Conservation (phyloP, 2,329 filamentous ascomycete genomes). For the Drechslerella stenobrocha region DNA sequence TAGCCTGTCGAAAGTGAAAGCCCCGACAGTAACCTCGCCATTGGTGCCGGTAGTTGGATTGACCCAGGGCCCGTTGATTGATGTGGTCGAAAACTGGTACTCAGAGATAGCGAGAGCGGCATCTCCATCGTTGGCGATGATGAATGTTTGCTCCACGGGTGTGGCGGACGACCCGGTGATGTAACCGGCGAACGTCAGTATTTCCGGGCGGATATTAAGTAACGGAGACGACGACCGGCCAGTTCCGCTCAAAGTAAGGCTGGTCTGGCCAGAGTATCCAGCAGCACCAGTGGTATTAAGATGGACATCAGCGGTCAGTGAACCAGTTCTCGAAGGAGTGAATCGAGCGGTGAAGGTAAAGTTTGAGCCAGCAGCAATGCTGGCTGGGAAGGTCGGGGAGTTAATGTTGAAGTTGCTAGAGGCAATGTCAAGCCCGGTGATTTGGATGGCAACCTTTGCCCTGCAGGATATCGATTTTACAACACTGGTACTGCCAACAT, state of each 20-base stretch:
- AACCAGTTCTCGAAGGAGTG: constrained; percentile 59
- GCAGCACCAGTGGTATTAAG: constrained; percentile 59
- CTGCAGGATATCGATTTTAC: constrained; percentile 58
- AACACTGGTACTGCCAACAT: constrained; percentile 56
- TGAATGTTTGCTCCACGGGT: constrained; percentile 57
- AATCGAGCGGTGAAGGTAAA: constrained; percentile 60
- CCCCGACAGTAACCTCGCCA: constrained; percentile 55
- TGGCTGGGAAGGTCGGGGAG: constrained; percentile 41
- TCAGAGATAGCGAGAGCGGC: constrained; percentile 57
- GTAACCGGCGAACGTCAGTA: constrained; percentile 60
- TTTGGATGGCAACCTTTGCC: constrained; percentile 58
- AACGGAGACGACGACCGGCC: constrained; percentile 59
- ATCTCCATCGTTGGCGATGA: constrained; percentile 62
- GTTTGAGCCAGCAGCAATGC: constrained; percentile 55
- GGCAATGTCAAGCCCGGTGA: constrained; percentile 57
- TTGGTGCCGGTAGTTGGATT: constrained; percentile 54
- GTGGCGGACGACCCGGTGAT: constrained; percentile 57
- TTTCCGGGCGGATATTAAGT: constrained; percentile 59
- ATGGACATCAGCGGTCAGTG: constrained; percentile 59
- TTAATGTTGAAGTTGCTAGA: constrained; percentile 55
- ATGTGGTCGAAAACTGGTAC: constrained; percentile 58
- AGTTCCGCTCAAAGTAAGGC: constrained; percentile 60
- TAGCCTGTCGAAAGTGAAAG: constrained; percentile 60
- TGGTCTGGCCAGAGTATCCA: constrained; percentile 59
- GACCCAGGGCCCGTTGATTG: constrained; percentile 59